Evolutionary conservation across 371 early-diverging fungal species (phyloP), one percentile per base, ranked within the genome.

Genomic region (Mucor velutinosus): DNA sequence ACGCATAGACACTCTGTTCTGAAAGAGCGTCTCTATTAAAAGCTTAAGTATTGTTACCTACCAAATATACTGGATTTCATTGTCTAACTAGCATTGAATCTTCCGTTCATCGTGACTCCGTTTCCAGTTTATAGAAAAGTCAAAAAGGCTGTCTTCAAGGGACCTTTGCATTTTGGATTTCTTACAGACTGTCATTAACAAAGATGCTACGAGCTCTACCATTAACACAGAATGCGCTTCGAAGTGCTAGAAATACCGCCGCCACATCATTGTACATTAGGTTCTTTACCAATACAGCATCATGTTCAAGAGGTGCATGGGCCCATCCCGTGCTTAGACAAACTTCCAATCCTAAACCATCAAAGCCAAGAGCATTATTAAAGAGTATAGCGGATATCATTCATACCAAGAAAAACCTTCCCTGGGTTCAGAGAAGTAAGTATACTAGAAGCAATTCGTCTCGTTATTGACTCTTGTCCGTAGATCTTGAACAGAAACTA

Each of bases 391-490:
- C 33, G 6, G 51, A 62, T 29, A 15, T 33, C 8, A 33, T 49
- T 19, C 14, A 19, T 11, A 10, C 35, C 4, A 55, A 37, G 15
- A 66, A 60, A 19, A 53, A 66, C 19, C 2, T 39, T 2, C 0
- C 33, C 19, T 66, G 66, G 66, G 39, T 66, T 27, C 53, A 59
- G 10, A 49, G 33, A 53, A 66, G 66, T 66, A 60, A 47, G 17
- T 6, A 21, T 25, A 17, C 45, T 14, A 12, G 11, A 58, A 1
- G n/a, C 6, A 10, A 32, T 51, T 8, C 11, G 12, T 29, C 1
- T 15, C 15, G 39, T 27, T 60, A 14, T 58, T n/a, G 17, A 17
- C 17, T 33, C 33, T n/a, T 35, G 8, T 35, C 21, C 17, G 14
- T 45, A 71, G 71, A 33, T 8, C 45, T 71, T 1, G 43, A 30